Conservation (phyloP, 2,329 filamentous ascomycete species). For the Albifimbria verrucaria region DNA sequence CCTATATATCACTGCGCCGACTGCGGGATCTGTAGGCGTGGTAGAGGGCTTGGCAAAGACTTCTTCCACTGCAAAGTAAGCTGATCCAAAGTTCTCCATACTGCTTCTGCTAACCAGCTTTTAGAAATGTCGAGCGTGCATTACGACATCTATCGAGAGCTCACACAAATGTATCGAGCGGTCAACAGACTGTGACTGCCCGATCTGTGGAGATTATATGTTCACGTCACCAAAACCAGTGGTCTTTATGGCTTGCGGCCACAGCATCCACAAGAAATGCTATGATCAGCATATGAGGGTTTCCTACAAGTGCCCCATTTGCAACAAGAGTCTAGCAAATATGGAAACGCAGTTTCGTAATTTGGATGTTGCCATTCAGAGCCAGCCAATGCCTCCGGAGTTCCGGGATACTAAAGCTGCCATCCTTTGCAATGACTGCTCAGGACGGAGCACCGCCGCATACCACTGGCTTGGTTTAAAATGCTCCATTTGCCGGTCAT, state of each 20-base stretch:
- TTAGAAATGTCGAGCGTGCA: conserved; percentile 88
- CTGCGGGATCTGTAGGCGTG: conserved; percentile 91
- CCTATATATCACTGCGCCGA: conserved; percentile 95
- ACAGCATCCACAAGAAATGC: conserved; percentile 90
- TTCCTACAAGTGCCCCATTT: conserved; percentile 95
- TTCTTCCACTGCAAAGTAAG: conserved; percentile 98
- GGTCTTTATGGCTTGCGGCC: conserved; percentile 92
- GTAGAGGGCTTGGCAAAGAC: conserved; percentile 89
- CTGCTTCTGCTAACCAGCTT: conserved; percentile 15
- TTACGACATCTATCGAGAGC: conserved; percentile 79
- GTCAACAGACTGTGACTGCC: conserved; percentile 92
- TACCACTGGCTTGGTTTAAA: conserved; percentile 97
- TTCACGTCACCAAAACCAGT: conserved; percentile 87
- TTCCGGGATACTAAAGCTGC: conserved; percentile 77
- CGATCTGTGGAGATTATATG: conserved; percentile 94
- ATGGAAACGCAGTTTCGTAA: conserved; percentile 96
- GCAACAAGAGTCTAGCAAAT: conserved; percentile 93
- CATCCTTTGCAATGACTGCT: conserved; percentile 93
- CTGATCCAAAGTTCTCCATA: too few species aligned
- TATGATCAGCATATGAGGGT: conserved; percentile 83
- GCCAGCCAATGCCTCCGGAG: conserved; percentile 87
- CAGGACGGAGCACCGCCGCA: conserved; percentile 75
- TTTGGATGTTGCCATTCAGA: conserved; percentile 79
- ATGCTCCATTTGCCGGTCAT: conserved; percentile 70
- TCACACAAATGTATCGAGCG: conserved; percentile 93